phyloP scores from a whole-genome alignment of 164 flowering plant species.

The Vitis rotundifolia region DNA sequence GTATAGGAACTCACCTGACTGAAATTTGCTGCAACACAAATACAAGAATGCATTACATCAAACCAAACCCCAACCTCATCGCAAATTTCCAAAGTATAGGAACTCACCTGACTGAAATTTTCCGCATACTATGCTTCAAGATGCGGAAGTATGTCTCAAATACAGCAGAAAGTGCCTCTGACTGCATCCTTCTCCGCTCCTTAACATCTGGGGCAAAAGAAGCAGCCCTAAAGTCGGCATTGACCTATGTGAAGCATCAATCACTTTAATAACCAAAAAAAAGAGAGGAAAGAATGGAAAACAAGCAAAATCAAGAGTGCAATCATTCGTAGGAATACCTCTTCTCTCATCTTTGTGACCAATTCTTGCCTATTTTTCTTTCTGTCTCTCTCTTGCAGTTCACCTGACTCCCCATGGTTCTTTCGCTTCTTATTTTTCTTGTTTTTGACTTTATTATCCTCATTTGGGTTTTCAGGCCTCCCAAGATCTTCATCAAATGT shows the following conservation, averaged over 20 bases:
- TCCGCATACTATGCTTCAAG: conserved; percentile 58
- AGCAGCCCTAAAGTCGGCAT: conserved; percentile 76
- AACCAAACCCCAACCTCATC: no score
- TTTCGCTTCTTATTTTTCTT: conserved; percentile 47
- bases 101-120: conserved; percentile 43
- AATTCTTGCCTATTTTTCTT: conserved; percentile 60
- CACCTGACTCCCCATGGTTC: conserved; percentile 43
- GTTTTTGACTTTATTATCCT: conserved; percentile 33
- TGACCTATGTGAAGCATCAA: conserved; percentile 51
- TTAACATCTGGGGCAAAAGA: conserved; percentile 56
- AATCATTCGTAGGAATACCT: conserved; percentile 47
- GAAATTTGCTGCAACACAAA: conserved; percentile 10
- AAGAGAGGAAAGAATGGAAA: neutral
- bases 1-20: conserved; percentile 37
- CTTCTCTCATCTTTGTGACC: conserved; percentile 63
- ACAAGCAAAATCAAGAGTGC: neutral
- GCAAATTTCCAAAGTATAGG: neutral
- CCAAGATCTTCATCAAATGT: conserved; percentile 88
- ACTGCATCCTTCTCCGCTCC: conserved; percentile 68
- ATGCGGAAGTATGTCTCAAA: conserved; percentile 90
- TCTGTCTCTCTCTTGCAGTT: conserved; percentile 46
- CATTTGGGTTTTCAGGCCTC: conserved; percentile 34
- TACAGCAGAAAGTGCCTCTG: conserved; percentile 83
- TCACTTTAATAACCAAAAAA: neutral
- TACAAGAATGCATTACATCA: no score